Evolutionary conservation across 345 rosid species (phyloP), one percentile per base, ranked within the genome.

Genomic region (Turnera subulata): DNA sequence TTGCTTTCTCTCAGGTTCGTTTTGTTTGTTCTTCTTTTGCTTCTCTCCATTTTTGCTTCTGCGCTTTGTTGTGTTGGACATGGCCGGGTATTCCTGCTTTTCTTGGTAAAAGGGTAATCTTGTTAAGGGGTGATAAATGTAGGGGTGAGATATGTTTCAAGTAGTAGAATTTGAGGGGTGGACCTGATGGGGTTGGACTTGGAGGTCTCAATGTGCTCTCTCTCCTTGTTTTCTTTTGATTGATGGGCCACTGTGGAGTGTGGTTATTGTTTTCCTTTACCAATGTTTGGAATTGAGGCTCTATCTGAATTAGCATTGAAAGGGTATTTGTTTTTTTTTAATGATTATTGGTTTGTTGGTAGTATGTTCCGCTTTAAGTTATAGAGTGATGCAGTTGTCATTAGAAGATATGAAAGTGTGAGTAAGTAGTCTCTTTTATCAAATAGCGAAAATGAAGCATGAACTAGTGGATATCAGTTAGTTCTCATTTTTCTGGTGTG

Each of bases 1-100:
- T 80, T 46, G 75, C 79, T 50, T 74, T 80, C 59, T 59, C 61
- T 63, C 84, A 76, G 84, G 84, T 80, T 71, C 58, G 67, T 62
- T 61, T 58, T 51, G 15, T 35, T 2, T 6, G 12, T 42, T 13
- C n/a, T 16, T 5, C 45, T 40, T 12, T 12, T 40, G n/a, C 7
- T 18, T 40, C 16, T 18, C 17, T 2, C 18, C 7, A 16, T 0
- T 19, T 29, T 19, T 47, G 46, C 37, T 42, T 21, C 49, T 14
- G 39, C 40, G n/a, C n/a, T n/a, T n/a, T n/a, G n/a, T n/a, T n/a
- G 6, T 53, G 35, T 33, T 51, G 26, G 25, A 50, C n/a, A 20
- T 47, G 6, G 39, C 5, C 32, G 40, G n/a, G 18, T 11, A 26
- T 46, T 51, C 20, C 3, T 25, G 21, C 29, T 12, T 9, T 56